Percentiles rank a stretch among this genome's conserved stretches.
Conservation (phyloP, 345 rosid genomes). For the Isatis tinctoria region DNA sequence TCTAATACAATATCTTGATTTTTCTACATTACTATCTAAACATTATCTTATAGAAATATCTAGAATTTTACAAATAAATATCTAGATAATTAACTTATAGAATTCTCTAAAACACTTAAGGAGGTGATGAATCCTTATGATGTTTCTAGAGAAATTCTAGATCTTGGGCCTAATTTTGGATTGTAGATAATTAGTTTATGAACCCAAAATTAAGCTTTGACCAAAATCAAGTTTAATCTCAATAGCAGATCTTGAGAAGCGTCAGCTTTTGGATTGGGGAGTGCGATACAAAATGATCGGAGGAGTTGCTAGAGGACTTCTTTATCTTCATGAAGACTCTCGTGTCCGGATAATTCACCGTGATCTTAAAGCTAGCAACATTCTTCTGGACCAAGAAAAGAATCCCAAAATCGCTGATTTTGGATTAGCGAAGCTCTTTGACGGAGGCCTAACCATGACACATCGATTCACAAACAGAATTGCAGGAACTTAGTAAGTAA, state of each 20-base stretch:
- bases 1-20: no score
- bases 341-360: constrained; percentile 48
- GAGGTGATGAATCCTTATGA: no score
- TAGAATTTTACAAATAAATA: no score
- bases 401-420: constrained; percentile 61
- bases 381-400: constrained; percentile 44
- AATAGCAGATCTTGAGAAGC: constrained; percentile 26
- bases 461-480: constrained; percentile 40
- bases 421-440: constrained; percentile 50
- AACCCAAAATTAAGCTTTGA: no score
- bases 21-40: no score
- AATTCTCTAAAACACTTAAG: no score
- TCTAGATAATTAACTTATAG: no score
- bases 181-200: no score
- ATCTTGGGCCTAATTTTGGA: no score
- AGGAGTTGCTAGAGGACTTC: constrained; percentile 33
- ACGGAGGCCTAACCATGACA: constrained; percentile 26
- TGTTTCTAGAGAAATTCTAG: no score
- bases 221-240: no score
- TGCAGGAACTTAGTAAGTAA: constrained; percentile 46
- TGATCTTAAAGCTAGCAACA: constrained; percentile 58
- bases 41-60: no score
- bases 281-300: constrained; percentile 27
- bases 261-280: constrained; percentile 27
- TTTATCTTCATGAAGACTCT: constrained; percentile 48